Conservation (phyloP, 2,329 filamentous ascomycete genomes). For the Aureobasidium subglaciale region DNA sequence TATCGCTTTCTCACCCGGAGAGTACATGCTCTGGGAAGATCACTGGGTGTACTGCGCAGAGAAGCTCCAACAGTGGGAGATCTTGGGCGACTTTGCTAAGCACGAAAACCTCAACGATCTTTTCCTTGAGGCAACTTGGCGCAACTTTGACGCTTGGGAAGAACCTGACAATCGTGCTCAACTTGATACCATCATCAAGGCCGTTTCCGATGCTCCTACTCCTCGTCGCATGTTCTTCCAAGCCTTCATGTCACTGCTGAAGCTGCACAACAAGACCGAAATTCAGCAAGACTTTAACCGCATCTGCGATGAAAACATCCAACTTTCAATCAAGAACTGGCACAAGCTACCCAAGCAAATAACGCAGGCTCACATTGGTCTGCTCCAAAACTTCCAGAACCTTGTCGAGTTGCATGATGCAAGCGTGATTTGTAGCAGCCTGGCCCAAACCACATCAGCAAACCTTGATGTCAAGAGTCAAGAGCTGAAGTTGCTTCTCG, state of each 20-base stretch:
- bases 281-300: slow-evolving; percentile 72
- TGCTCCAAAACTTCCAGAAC: slow-evolving; percentile 96
- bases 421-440: slow-evolving; percentile 88
- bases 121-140: slow-evolving; percentile 90
- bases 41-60: slow-evolving; percentile 97
- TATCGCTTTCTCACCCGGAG: slow-evolving; percentile 90
- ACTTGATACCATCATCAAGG: slow-evolving; percentile 88
- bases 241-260: slow-evolving; percentile 93
- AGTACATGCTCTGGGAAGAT: slow-evolving; percentile 99
- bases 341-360: slow-evolving; percentile 91
- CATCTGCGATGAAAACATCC: slow-evolving; percentile 92
- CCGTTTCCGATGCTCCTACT: slow-evolving; percentile 94
- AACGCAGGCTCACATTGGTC: slow-evolving; percentile 88
- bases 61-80: slow-evolving; percentile 98
- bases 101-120: slow-evolving; percentile 98
- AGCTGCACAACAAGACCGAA: slow-evolving; percentile 86
- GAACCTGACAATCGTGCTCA: slow-evolving; percentile 79
- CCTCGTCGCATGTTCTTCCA: slow-evolving; percentile 94
- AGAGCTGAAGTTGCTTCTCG: slow-evolving; percentile 87
- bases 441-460: slow-evolving; percentile 71
- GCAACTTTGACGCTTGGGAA: slow-evolving; percentile 91
- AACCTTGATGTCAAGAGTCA: slow-evolving; percentile 93
- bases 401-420: slow-evolving; percentile 96
- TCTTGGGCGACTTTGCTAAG: slow-evolving; percentile 93
- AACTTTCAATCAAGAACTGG: slow-evolving; percentile 96